Percentiles rank a stretch among this genome's conserved stretches.
These are phyloP conservation scores for Termitomyces heimii DNA, from an alignment of 768 basidiomycete species.

Conservation along the genomic window DNA sequence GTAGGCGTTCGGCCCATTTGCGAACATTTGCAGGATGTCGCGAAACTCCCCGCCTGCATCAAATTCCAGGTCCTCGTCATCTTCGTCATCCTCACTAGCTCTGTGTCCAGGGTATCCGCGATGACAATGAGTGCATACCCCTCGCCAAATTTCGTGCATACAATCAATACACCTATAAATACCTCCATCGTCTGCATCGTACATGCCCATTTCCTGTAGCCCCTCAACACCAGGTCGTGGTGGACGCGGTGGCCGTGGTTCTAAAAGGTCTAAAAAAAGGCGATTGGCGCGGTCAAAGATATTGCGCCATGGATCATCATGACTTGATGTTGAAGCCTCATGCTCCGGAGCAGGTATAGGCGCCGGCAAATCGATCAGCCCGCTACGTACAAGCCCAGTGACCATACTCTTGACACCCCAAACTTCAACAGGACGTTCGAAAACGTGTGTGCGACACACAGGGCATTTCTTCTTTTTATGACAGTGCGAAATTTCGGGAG, in stretches of 20 bases:
- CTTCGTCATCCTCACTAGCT: conserved; percentile 31
- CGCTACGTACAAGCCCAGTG: conserved; percentile 43
- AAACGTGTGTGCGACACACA: conserved; percentile 58
- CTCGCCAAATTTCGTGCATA: conserved; percentile 73
- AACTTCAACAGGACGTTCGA: conserved; percentile 60
- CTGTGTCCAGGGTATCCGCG: conserved; percentile 54
- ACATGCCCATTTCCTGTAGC: conserved; percentile 50
- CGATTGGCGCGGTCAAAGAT: conserved; percentile 41
- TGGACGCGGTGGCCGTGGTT: conserved; percentile 13
- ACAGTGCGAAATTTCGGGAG: conserved; percentile 29
- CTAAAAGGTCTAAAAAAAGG: conserved; percentile 8
- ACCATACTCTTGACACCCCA: conserved; percentile 70
- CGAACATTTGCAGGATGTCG: conserved; percentile 3
- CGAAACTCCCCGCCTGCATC: conserved; percentile 8
- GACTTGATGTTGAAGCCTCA: conserved; percentile 17
- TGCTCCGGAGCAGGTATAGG: conserved; percentile 13
- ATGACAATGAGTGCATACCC: conserved; percentile 56
- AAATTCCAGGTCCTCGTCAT: conserved; percentile 28
- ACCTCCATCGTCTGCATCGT: conserved; percentile 70
- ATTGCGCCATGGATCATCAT: conserved; percentile 58
- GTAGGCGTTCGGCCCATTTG: not conserved
- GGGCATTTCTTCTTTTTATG: conserved; percentile 67
- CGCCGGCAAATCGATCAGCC: conserved; percentile 34
- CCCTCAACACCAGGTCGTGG: conserved; percentile 18
- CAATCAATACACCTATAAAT: conserved; percentile 75